Conservation (phyloP, 2,329 filamentous ascomycete genomes). For the Fusarium tanahbumbuense region DNA sequence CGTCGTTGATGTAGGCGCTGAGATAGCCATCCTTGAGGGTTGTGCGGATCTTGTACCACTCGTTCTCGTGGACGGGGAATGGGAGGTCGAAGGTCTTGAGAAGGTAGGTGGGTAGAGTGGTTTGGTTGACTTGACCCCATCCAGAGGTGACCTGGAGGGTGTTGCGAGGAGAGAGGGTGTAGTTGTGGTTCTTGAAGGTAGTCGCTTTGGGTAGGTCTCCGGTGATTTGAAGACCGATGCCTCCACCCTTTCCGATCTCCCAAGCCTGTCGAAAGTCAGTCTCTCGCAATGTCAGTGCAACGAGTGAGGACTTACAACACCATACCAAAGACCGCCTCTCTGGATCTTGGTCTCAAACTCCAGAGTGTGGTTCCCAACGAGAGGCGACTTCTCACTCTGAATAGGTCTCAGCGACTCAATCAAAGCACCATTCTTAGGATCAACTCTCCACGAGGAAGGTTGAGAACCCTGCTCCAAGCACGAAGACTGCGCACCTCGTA, state of each 20-base stretch:
- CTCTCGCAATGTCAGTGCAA: accelerated
- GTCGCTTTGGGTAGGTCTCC: background rate
- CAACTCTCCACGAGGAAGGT: constrained; percentile 3
- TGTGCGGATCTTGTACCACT: constrained; percentile 7
- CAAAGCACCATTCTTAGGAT: background rate
- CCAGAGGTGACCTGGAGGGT: constrained; percentile 1
- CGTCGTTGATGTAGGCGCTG: background rate
- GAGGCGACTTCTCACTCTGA: background rate
- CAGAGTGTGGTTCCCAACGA: constrained; percentile 6
- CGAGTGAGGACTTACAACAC: background rate
- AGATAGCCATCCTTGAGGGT: background rate
- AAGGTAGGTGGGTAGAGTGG: constrained; percentile 10
- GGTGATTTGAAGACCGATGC: constrained; percentile 7
- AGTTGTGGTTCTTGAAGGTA: constrained; percentile 10
- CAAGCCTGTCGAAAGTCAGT: background rate
- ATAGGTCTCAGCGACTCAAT: constrained; percentile 1
- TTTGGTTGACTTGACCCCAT: constrained; percentile 13
- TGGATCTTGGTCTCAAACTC: constrained; percentile 9
- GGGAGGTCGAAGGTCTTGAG: constrained; percentile 5
- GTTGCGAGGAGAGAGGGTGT: constrained; percentile 1
- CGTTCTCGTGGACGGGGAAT: constrained; percentile 4
- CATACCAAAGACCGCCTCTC: constrained; percentile 14
- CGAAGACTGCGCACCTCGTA: background rate
- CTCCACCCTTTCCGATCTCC: background rate
- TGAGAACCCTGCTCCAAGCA: background rate